Evolutionary conservation across 805 yeast species (phyloP), one percentile per base, ranked within the genome.

Genomic region (Saccharomycopsis selenospora): DNA sequence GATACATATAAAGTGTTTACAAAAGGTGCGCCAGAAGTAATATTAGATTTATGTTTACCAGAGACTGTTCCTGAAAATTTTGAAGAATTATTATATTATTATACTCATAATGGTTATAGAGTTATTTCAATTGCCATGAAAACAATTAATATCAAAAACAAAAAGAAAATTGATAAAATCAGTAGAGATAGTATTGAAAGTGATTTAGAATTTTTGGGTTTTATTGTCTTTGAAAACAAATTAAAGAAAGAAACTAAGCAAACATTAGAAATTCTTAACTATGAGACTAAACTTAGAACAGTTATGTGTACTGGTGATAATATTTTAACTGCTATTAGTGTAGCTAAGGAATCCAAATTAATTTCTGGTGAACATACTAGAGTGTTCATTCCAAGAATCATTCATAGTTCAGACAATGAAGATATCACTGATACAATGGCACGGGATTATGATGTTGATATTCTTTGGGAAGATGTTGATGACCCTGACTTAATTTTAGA

Each of bases 281-380:
- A 42, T 7, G 71, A 70, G 4, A 97, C 99, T 0, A 71, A 77
- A 20, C 73, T 93, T 44, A 72, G 97, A 56, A 85, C 93, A 0
- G 69, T 89, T 25, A 93, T 93, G 99, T 93, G 99, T 64, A 93
- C 99, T 0, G 99, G 99, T 47, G 99, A 93, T 64, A 93, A 93
- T 61, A 79, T 93, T 17, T 68, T 93, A 49, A 93, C 99, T 0
- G 99, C 98, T 0, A 77, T 93, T 18, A 85, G 96, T 64, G 99
- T 93, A 14, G 96, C 85, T 3, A 74, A 79, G 51, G 96, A 91
- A 59, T 86, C 95, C 61, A 81, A 79, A 2, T 69, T 93, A 53
- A 65, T 93, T 8, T 13, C 36, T 17, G 64, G 63, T 2, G 57
- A 61, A 1, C 70, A 70, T 2, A 55, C 61, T 2, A 62, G 66